Conservation (phyloP, 129 eudicot genomes). For the Arctium lappa region DNA sequence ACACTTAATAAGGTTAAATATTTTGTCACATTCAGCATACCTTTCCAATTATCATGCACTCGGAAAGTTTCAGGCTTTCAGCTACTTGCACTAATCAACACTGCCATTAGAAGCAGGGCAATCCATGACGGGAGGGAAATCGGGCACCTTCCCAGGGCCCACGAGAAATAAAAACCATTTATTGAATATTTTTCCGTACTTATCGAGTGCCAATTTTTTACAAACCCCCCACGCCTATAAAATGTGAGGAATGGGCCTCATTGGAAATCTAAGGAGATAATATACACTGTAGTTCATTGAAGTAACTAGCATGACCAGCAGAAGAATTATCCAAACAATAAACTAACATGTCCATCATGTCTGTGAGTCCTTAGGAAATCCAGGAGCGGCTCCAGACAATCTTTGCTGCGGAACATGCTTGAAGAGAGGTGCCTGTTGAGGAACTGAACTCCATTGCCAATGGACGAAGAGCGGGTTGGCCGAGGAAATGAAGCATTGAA, state of each 20-base stretch:
- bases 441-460: conserved; percentile 96
- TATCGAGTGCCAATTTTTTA: not conserved
- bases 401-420: conserved; percentile 88
- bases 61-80: not conserved
- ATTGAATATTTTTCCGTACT: not conserved
- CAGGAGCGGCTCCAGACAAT: conserved; percentile 85
- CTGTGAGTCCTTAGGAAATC: conserved; percentile 78
- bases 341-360: conserved; percentile 82
- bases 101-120: not conserved
- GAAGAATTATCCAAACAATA: not conserved
- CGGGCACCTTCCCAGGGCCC: not conserved
- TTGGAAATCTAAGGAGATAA: not conserved
- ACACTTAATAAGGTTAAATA: conserved; percentile 9
- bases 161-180: not conserved
- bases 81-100: not conserved
- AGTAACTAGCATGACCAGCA: conserved; percentile 8
- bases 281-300: not conserved
- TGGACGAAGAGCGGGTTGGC: conserved; percentile 80
- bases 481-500: conserved; percentile 89
- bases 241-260: not conserved
- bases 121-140: not conserved
- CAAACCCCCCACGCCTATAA: not conserved
- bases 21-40: not conserved
- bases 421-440: conserved; percentile 97
- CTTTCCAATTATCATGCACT: not conserved